These are phyloP conservation scores for Phytophthora kernoviae DNA, from an alignment of 352 stramenopile species.

Conservation along the genomic window DNA sequence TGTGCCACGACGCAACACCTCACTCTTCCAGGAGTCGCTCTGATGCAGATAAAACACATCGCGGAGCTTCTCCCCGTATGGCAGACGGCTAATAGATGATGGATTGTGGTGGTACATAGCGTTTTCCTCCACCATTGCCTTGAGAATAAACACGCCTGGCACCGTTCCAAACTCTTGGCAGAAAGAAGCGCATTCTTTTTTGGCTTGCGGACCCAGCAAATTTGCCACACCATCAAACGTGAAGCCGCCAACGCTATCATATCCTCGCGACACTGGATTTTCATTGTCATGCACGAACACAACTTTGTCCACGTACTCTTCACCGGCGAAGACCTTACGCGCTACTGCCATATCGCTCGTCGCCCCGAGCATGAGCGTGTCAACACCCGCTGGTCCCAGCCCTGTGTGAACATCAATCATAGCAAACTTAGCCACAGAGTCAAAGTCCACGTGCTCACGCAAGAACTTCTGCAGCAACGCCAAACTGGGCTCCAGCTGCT, in stretches of 20 bases:
- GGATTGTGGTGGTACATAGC: constrained; percentile 51
- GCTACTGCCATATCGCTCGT: constrained; percentile 28
- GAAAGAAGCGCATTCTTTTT: constrained; percentile 40
- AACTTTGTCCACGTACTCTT: constrained; percentile 31
- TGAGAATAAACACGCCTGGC: constrained; percentile 57
- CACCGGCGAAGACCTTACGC: constrained; percentile 33
- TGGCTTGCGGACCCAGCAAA: constrained; percentile 25
- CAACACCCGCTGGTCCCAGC: constrained; percentile 69
- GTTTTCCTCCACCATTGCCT: constrained; percentile 69
- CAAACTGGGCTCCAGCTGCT: constrained; percentile 72
- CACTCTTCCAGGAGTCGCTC: constrained; percentile 63
- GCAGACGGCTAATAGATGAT: constrained; percentile 43
- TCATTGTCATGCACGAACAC: constrained; percentile 35
- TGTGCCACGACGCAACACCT: constrained; percentile 56
- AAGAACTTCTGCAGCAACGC: constrained; percentile 70
- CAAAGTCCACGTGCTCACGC: constrained; percentile 48
- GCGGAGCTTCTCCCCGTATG: constrained; percentile 63
- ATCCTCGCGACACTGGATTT: constrained; percentile 52
- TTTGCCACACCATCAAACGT: constrained; percentile 44
- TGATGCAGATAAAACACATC: constrained; percentile 83
- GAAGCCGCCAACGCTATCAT: constrained; percentile 56
- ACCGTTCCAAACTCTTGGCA: constrained; percentile 82
- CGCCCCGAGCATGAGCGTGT: constrained; percentile 58
- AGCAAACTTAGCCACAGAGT: constrained; percentile 39
- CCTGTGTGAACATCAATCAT: constrained; percentile 96